Percentiles rank a stretch among this genome's conserved stretches.
Conservation (phyloP, 805 yeast genomes). For the Lachancea lanzarotensis region DNA sequence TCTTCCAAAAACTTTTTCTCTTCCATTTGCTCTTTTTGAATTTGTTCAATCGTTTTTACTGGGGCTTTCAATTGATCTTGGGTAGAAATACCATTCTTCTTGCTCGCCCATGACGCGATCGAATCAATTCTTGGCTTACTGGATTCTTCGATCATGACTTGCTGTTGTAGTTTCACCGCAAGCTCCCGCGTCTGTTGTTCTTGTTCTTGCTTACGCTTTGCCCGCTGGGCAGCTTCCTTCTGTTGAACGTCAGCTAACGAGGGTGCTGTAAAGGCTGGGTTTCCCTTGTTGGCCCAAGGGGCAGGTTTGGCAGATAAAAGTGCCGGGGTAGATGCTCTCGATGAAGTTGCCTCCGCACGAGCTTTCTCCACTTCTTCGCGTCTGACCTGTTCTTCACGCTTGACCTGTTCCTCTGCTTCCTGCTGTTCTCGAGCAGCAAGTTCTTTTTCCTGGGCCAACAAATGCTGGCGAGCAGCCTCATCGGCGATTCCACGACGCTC, state of each 20-base stretch:
- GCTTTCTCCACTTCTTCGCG: not conserved
- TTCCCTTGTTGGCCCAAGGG: conserved; percentile 27
- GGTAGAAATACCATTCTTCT: conserved; percentile 8
- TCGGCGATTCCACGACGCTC: not conserved
- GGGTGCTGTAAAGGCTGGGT: conserved; percentile 14
- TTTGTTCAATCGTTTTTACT: conserved; percentile 8
- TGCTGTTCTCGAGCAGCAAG: not conserved
- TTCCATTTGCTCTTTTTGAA: conserved; percentile 15
- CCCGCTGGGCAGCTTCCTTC: conserved; percentile 17
- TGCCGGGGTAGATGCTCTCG: conserved; percentile 1
- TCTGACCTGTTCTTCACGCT: conserved; percentile 6
- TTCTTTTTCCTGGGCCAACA: not conserved
- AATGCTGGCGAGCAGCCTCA: not conserved
- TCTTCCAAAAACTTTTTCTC: conserved; percentile 27
- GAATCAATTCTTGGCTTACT: conserved; percentile 14
- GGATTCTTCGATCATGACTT: conserved; percentile 18
- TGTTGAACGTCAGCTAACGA: conserved; percentile 21
- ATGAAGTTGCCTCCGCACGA: not conserved
- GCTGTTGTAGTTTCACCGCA: conserved; percentile 19
- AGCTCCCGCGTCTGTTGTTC: conserved; percentile 15
- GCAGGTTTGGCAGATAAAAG: conserved; percentile 15
- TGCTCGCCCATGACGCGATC: conserved; percentile 27
- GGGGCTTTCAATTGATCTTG: conserved; percentile 1
- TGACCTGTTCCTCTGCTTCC: conserved; percentile 2
- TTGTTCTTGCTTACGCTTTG: conserved; percentile 13